Conservation (phyloP, 805 yeast species). For the Saturnispora zaruensis region DNA sequence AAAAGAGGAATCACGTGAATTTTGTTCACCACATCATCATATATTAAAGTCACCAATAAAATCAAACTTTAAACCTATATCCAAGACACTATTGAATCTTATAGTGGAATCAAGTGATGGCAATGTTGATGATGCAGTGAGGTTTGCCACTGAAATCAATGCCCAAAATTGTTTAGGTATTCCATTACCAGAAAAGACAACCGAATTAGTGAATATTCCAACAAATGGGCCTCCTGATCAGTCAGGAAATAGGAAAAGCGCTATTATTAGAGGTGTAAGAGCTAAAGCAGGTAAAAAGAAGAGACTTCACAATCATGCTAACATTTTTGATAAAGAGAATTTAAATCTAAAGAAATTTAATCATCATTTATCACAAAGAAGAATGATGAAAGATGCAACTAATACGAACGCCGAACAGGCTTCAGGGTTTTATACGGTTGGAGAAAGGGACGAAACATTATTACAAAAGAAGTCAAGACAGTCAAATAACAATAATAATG, state of each 20-base stretch:
- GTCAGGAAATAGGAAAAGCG: slow-evolving; percentile 28
- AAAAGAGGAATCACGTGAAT: neutral
- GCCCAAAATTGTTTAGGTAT: slow-evolving; percentile 54
- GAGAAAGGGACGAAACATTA: slow-evolving; percentile 21
- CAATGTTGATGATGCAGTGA: slow-evolving; percentile 52
- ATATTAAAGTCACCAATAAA: slow-evolving; percentile 22
- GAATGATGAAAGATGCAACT: neutral
- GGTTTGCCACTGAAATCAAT: slow-evolving; percentile 61
- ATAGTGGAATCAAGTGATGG: slow-evolving; percentile 59
- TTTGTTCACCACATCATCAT: slow-evolving; percentile 33
- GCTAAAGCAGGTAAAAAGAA: slow-evolving; percentile 16
- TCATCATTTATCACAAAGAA: slow-evolving; percentile 7
- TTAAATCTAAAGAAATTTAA: neutral
- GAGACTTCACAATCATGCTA: neutral
- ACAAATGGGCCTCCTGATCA: slow-evolving; percentile 26
- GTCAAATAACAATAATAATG: neutral
- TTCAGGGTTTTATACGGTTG: slow-evolving; percentile 26
- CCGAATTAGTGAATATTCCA: slow-evolving; percentile 56
- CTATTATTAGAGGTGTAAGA: slow-evolving; percentile 29
- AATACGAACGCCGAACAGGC: neutral
- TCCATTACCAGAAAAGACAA: slow-evolving; percentile 48
- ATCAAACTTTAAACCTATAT: slow-evolving; percentile 27
- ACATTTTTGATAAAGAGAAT: slow-evolving; percentile 1
- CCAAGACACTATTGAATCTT: slow-evolving; percentile 32
- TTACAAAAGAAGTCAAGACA: slow-evolving; percentile 9